Evolutionary conservation across 2,329 filamentous ascomycete genomes (phyloP).

Genomic region (Penicillium verrucosum): DNA sequence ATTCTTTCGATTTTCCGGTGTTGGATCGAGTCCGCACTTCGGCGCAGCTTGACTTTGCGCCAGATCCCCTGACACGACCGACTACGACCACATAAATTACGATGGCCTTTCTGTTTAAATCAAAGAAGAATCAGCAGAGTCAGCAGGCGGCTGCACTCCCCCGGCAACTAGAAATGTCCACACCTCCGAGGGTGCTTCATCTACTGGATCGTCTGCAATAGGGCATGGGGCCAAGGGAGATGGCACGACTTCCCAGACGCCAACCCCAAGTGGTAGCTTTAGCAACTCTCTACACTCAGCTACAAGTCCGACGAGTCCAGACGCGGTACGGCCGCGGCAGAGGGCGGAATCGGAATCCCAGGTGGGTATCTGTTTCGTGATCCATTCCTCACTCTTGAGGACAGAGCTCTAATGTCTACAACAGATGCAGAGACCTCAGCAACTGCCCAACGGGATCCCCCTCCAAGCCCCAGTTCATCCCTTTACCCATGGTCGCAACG

Average conservation of each 20-base stretch:
- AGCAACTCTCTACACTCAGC: conserved; percentile 66
- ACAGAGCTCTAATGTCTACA: neutral
- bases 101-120: conserved; percentile 83
- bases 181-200: conserved; percentile 52
- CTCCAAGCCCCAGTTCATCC: conserved; percentile 65
- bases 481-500: conserved; percentile 96
- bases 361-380: conserved; percentile 39
- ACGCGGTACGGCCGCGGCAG: conserved; percentile 59
- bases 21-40: conserved; percentile 7
- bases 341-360: conserved; percentile 55
- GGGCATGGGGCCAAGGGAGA: conserved; percentile 47
- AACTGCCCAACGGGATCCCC: conserved; percentile 56
- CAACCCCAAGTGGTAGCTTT: conserved; percentile 71
- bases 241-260: conserved; percentile 49
- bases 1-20: conserved; percentile 10
- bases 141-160: conserved; percentile 44
- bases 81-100: conserved; percentile 36
- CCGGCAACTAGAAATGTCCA: conserved; percentile 56
- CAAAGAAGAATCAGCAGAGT: conserved; percentile 67
- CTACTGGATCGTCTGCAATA: conserved; percentile 41
- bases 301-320: conserved; percentile 61
- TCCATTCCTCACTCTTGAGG: neutral
- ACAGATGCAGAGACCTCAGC: conserved; percentile 35
- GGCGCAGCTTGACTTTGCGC: conserved; percentile 14
- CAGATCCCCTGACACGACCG: conserved; percentile 30